Evolutionary conservation across 139 green algal genomes (phyloP).

Genomic region (Tetraselmis striata): DNA sequence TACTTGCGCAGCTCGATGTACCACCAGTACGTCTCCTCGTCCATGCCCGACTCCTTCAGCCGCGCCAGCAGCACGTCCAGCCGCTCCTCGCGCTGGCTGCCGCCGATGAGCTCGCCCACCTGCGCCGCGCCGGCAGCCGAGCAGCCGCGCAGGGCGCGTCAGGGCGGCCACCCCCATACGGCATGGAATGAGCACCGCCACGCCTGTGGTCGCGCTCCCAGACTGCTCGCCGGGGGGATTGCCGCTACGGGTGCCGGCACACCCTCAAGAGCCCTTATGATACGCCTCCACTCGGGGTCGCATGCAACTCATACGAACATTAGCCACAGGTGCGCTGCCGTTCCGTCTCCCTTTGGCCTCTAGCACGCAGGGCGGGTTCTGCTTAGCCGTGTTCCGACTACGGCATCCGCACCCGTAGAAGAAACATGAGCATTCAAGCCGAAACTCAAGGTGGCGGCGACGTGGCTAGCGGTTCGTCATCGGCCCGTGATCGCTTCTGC

Average conservation of each 20-base stretch:
- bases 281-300: not conserved
- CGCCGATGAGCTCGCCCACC: conserved; percentile 87
- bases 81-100: conserved; percentile 83
- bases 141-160: not conserved
- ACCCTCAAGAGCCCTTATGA: not conserved
- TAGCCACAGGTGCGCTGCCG: too few relatives aligned
- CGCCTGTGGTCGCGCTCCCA: not conserved
- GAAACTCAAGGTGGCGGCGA: too few relatives aligned
- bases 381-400: too few relatives aligned
- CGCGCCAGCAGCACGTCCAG: conserved; percentile 61
- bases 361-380: too few relatives aligned
- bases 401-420: too few relatives aligned
- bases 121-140: conserved; percentile 12
- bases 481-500: too few relatives aligned
- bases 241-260: too few relatives aligned
- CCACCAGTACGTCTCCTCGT: conserved; percentile 70
- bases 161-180: not conserved
- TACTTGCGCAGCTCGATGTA: conserved; percentile 96
- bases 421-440: too few relatives aligned
- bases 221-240: too few relatives aligned
- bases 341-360: too few relatives aligned
- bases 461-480: too few relatives aligned
- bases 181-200: not conserved
- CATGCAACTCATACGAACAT: not conserved
- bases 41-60: conserved; percentile 65